A percentile compares a stretch with the other conserved stretches of the same genome.
These are phyloP conservation scores for Calocybe cyanea DNA, from an alignment of 768 basidiomycete species.

Conservation along the genomic window DNA sequence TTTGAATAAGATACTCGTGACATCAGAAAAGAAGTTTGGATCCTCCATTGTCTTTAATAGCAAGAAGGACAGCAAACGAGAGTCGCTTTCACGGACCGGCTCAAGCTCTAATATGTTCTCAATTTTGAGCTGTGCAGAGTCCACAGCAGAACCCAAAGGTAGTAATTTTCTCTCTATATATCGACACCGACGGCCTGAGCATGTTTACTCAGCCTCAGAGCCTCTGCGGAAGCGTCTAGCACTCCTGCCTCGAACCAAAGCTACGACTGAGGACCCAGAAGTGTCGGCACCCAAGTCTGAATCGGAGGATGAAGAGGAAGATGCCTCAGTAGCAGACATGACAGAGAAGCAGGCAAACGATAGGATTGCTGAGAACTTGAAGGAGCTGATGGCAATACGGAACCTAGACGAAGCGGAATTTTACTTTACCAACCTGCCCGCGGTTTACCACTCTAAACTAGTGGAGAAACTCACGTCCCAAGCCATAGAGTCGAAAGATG, in stretches of 20 bases:
- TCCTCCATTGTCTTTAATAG: constrained; percentile 80
- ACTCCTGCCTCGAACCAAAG: constrained; percentile 76
- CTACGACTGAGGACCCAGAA: constrained; percentile 36
- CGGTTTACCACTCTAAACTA: constrained; percentile 57
- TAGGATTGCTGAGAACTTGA: constrained; percentile 77
- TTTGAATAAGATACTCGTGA: constrained; percentile 81
- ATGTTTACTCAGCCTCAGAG: constrained; percentile 44
- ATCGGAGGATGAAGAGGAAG: constrained; percentile 46
- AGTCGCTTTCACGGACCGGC: constrained; percentile 73
- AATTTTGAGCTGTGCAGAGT: constrained; percentile 65
- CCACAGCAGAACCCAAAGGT: constrained; percentile 54
- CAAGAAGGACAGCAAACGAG: constrained; percentile 67
- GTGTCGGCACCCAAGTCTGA: constrained; percentile 32
- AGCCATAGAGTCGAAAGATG: constrained; percentile 79
- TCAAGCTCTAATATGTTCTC: constrained; percentile 87
- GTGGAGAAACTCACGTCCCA: constrained; percentile 71
- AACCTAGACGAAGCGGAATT: constrained; percentile 84
- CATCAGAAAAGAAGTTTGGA: constrained; percentile 70
- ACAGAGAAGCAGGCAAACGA: constrained; percentile 65
- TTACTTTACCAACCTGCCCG: constrained; percentile 76
- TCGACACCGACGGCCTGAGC: constrained; percentile 23
- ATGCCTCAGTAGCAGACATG: constrained; percentile 50
- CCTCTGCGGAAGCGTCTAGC: constrained; percentile 67
- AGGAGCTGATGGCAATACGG: constrained; percentile 84
- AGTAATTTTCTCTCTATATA: constrained; percentile 23